Base-by-base conservation (phyloP, 2,329 filamentous ascomycete species). In the Clarireedia monteithiana region DNA sequence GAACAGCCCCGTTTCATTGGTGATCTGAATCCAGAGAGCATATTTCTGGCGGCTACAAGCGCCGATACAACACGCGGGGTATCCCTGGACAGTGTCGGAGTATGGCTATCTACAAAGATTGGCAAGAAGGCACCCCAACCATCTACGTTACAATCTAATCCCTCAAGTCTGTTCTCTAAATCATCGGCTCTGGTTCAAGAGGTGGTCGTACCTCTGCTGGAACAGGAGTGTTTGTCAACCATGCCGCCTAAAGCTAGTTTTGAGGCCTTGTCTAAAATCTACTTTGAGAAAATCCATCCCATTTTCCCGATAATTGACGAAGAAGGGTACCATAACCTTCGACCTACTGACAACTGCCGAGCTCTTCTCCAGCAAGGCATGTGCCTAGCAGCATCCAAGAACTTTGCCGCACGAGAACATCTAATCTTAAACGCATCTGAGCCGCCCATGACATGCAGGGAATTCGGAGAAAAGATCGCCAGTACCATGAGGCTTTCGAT, bases 21-120 rank as follows among this genome's bases (percentile, higher is more conserved):
- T 17, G 80, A 83, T 62, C 63, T 82, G 27, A 84, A 81, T 60
- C 81, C 81, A 2, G 81, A 83, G 64, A 77, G 77, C 57, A 78
- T 83, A 65, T 80, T 84, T 55, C 72, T 81, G 61, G 78, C 82
- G 60, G 79, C 77, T 1, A 78, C 77, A 2, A 73, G 70, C 54
- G 69, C 73, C 24, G 67, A 67, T 47, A 67, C 69, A 24, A 70
- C 69, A 24, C 62, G 61, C 27, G 69, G 69, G 15, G 67, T 67
- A 10, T 75, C 77, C 0, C 73, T 77, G 48, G 76, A 77, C 48
- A 79, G 80, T 42, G 73, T 82, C 1, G 81, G 81, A 6, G 75
- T 83, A 17, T 83, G 79, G 78, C 72, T 81, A 2, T 70, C 72
- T 24, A 42, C 50, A 26, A 53, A 46, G 52, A 49, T 53, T 7